Evolutionary conservation across 2,329 filamentous ascomycete genomes (phyloP).

Genomic region (Aaosphaeria arxii): DNA sequence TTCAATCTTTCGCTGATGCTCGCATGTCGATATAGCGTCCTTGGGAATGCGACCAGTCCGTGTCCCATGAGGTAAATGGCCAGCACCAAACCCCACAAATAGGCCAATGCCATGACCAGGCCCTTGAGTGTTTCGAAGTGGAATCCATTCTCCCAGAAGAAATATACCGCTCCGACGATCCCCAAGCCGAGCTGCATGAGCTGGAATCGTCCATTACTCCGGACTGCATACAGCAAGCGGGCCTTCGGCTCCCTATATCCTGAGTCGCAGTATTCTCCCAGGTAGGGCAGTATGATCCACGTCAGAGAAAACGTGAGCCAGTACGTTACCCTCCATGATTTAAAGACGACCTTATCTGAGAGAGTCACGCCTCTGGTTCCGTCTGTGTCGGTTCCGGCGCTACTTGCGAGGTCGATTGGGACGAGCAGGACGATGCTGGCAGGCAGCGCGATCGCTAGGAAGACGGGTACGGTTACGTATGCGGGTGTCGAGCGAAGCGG

Average conservation of each 20-base stretch:
- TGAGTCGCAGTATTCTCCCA: conserved; percentile 92
- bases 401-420: conserved; percentile 92
- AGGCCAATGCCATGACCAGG: conserved; percentile 87
- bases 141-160: conserved; percentile 75
- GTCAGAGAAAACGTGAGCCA: conserved; percentile 96
- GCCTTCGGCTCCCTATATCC: conserved; percentile 85
- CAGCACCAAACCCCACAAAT: conserved; percentile 86
- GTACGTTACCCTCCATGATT: conserved; percentile 93
- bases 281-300: conserved; percentile 89
- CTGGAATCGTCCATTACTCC: conserved; percentile 86
- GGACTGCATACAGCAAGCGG: conserved; percentile 78
- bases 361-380: conserved; percentile 82
- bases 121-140: conserved; percentile 72
- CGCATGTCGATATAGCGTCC: conserved; percentile 74
- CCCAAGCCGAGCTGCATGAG: conserved; percentile 71
- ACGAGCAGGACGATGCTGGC: conserved; percentile 89
- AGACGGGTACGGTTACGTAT: conserved; percentile 87
- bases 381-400: conserved; percentile 68
- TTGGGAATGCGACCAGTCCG: conserved; percentile 85
- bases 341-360: conserved; percentile 70
- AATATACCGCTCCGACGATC: conserved; percentile 73
- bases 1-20: conserved; percentile 72
- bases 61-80: conserved; percentile 98
- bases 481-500: conserved; percentile 86
- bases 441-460: conserved; percentile 91